Conservation (phyloP, 2,329 filamentous ascomycete genomes). For the Alternaria brassicae region DNA sequence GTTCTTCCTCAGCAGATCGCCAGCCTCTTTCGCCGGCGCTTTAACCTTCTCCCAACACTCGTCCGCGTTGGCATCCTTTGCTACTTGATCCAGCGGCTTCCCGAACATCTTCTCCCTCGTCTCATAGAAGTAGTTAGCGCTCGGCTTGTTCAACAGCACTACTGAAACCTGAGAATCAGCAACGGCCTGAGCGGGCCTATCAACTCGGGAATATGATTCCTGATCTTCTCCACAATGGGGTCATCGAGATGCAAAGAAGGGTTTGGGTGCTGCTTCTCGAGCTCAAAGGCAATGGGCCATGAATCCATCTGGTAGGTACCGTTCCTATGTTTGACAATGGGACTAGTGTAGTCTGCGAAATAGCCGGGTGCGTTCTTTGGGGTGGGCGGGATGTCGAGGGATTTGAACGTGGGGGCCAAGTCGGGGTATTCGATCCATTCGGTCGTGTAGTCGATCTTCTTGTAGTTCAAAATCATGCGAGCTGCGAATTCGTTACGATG, state of each 20-base stretch:
- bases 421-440: constrained; percentile 75
- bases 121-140: constrained; percentile 62
- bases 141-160: constrained; percentile 60
- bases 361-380: constrained; percentile 41
- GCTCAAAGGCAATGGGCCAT: constrained; percentile 61
- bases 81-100: constrained; percentile 61
- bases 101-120: constrained; percentile 61
- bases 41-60: constrained; percentile 58
- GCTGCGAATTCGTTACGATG: constrained; percentile 53
- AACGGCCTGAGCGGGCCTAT: constrained; percentile 24
- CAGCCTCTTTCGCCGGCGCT: constrained; percentile 47
- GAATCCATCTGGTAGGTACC: constrained; percentile 71
- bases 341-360: constrained; percentile 60
- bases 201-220: constrained; percentile 48
- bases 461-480: constrained; percentile 71
- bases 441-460: constrained; percentile 70
- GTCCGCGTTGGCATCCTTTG: constrained; percentile 59
- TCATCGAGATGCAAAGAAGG: constrained; percentile 67
- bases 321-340: constrained; percentile 63
- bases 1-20: constrained; percentile 61
- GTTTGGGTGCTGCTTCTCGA: constrained; percentile 66
- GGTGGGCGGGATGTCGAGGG: constrained; percentile 56
- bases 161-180: constrained; percentile 56
- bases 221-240: constrained; percentile 56
- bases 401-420: constrained; percentile 62